Conservation (phyloP, 768 basidiomycete species). For the Lactarius pseudohatsudake region DNA sequence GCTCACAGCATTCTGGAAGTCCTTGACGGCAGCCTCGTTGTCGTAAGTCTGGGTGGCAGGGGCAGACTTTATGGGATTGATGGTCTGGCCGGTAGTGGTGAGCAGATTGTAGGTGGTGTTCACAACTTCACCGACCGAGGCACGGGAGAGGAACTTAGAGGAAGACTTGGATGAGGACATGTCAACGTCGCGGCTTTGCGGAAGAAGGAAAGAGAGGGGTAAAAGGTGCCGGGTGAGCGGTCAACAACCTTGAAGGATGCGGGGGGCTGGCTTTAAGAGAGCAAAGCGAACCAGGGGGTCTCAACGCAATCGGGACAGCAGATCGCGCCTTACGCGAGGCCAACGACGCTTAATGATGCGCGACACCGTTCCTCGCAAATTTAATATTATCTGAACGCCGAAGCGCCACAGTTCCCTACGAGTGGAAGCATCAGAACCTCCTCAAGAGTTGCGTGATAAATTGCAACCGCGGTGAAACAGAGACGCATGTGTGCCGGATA, state of each 20-base stretch:
- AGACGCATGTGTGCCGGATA: neutral
- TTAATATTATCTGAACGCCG: neutral
- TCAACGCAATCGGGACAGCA: neutral
- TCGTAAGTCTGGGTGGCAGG: neutral
- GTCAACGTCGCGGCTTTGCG: neutral
- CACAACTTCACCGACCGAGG: slow-evolving; percentile 7
- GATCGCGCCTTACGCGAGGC: slow-evolving; percentile 14
- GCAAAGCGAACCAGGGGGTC: neutral
- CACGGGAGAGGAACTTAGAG: slow-evolving; percentile 13
- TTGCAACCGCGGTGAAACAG: neutral
- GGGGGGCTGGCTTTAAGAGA: neutral
- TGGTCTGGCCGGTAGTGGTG: neutral
- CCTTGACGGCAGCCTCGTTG: slow-evolving; percentile 9
- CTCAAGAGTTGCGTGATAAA: neutral
- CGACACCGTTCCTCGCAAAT: slow-evolving; percentile 1
- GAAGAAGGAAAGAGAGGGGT: neutral
- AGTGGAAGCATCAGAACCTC: neutral
- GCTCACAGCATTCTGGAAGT: slow-evolving; percentile 14
- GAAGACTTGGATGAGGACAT: slow-evolving; percentile 10
- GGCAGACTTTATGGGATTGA: neutral
- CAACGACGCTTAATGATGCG: neutral
- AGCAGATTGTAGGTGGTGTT: neutral
- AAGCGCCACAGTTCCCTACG: neutral
- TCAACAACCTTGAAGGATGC: neutral
- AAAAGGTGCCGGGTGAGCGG: neutral